phyloP scores from a whole-genome alignment of 139 green algal species.

The Tetraselmis striata region DNA sequence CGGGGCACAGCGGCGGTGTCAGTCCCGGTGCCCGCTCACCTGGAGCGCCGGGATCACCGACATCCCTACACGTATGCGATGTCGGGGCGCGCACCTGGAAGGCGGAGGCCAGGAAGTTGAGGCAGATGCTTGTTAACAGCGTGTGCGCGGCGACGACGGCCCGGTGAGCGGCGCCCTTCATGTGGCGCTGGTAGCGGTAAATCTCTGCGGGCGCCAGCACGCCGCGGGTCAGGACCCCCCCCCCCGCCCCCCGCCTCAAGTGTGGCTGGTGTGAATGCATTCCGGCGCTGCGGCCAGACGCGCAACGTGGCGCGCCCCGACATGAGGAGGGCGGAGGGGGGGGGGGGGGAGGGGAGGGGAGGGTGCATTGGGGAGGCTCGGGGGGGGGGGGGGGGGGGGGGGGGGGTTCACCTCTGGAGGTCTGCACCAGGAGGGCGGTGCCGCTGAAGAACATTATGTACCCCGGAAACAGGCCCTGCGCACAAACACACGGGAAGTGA shows the following conservation, averaged over 20 bases:
- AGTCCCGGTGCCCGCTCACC: too few relatives aligned
- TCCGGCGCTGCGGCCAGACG: too few relatives aligned
- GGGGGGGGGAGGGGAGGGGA: too few relatives aligned
- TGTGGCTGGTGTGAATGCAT: too few relatives aligned
- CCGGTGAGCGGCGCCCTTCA: neutral
- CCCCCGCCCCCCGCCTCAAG: too few relatives aligned
- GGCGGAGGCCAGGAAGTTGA: constrained; percentile 37
- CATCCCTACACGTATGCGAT: too few relatives aligned
- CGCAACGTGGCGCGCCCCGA: too few relatives aligned
- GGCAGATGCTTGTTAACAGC: constrained; percentile 27
- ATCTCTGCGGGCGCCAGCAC: neutral
- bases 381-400: too few relatives aligned
- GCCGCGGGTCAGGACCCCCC: too few relatives aligned
- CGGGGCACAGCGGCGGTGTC: neutral
- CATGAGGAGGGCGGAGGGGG: too few relatives aligned
- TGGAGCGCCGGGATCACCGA: too few relatives aligned
- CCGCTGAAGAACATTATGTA: neutral
- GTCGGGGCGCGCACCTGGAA: constrained; percentile 35
- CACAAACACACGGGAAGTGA: neutral
- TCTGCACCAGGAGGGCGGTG: neutral
- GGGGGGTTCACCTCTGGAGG: neutral
- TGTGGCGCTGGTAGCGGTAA: neutral
- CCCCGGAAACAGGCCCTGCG: neutral
- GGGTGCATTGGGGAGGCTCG: too few relatives aligned
- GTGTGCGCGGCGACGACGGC: neutral